Evolutionary conservation across 2,329 filamentous ascomycete species (phyloP).

Genomic region (Xylariaceae sp.): DNA sequence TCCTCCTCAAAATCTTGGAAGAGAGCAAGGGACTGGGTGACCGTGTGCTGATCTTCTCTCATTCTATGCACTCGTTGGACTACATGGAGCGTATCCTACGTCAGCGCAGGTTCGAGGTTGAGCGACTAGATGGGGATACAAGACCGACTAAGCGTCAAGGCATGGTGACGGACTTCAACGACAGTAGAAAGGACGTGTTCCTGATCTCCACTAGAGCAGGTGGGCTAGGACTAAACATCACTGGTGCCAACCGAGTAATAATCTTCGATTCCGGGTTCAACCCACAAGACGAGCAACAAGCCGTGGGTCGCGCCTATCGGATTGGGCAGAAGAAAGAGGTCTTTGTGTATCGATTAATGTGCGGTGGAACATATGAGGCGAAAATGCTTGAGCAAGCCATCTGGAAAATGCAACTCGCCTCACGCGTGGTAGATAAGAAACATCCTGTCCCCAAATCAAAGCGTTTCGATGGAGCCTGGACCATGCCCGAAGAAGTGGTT

Average conservation of each 20-base stretch:
- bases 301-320: slow-evolving; percentile 80
- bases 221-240: slow-evolving; percentile 78
- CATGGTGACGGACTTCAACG: slow-evolving; percentile 67
- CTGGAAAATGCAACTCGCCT: slow-evolving; percentile 79
- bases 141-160: slow-evolving; percentile 54
- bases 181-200: slow-evolving; percentile 54
- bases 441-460: slow-evolving; percentile 66
- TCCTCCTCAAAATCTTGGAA: slow-evolving; percentile 67
- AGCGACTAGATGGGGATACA: slow-evolving; percentile 66
- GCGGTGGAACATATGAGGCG: slow-evolving; percentile 76
- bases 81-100: slow-evolving; percentile 60
- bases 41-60: slow-evolving; percentile 77
- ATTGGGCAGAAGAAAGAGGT: slow-evolving; percentile 78
- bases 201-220: slow-evolving; percentile 82
- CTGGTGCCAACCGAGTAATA: slow-evolving; percentile 78
- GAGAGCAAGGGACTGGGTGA: slow-evolving; percentile 60
- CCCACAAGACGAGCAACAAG: slow-evolving; percentile 78
- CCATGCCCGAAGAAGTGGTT: slow-evolving; percentile 48
- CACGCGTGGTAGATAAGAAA: slow-evolving; percentile 78
- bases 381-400: slow-evolving; percentile 68
- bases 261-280: slow-evolving; percentile 83
- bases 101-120: slow-evolving; percentile 43
- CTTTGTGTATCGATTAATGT: slow-evolving; percentile 77
- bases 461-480: slow-evolving; percentile 55
- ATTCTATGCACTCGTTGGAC: slow-evolving; percentile 65